Conservation (phyloP, 1,284 basidiomycete genomes). For the Farysia itapuensis region DNA sequence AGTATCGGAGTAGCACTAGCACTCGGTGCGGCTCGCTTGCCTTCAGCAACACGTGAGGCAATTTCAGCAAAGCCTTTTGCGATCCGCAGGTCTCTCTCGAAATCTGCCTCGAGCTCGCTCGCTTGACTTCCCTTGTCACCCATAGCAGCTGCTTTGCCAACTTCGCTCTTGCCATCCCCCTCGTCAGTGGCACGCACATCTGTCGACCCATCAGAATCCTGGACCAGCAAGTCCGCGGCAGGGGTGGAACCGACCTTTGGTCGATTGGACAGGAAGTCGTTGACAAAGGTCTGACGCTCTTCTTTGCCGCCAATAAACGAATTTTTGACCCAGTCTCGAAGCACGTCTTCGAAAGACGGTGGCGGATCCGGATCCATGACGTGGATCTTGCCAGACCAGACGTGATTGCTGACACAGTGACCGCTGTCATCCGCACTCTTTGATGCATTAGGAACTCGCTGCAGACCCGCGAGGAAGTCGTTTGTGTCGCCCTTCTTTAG, state of each 20-base stretch:
- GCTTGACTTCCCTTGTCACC: not conserved
- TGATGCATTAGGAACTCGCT: no score
- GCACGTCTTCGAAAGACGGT: conserved; percentile 82
- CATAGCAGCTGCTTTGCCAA: not conserved
- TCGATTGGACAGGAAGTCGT: conserved; percentile 84
- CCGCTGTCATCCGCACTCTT: conserved; percentile 66
- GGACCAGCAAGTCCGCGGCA: not conserved
- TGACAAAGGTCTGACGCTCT: conserved; percentile 82
- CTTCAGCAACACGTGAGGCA: conserved; percentile 7
- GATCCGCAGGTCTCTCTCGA: conserved; percentile 3
- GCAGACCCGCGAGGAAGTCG: conserved; percentile 86
- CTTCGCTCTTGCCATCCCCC: conserved; percentile 65
- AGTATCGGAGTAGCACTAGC: not conserved
- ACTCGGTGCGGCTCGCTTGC: conserved; percentile 4
- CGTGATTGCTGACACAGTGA: conserved; percentile 44
- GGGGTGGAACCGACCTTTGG: conserved; percentile 70
- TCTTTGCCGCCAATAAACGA: conserved; percentile 73
- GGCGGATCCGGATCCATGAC: conserved; percentile 94
- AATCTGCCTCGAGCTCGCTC: conserved; percentile 1
- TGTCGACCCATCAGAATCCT: conserved; percentile 70
- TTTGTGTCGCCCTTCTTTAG: conserved; percentile 88
- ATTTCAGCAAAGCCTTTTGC: conserved; percentile 10
- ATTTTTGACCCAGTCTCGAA: conserved; percentile 81
- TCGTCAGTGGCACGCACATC: conserved; percentile 75
- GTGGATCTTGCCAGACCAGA: conserved; percentile 89